Conservation (phyloP, 192 early-diverging fungal species). For the Linnemannia elongata region DNA sequence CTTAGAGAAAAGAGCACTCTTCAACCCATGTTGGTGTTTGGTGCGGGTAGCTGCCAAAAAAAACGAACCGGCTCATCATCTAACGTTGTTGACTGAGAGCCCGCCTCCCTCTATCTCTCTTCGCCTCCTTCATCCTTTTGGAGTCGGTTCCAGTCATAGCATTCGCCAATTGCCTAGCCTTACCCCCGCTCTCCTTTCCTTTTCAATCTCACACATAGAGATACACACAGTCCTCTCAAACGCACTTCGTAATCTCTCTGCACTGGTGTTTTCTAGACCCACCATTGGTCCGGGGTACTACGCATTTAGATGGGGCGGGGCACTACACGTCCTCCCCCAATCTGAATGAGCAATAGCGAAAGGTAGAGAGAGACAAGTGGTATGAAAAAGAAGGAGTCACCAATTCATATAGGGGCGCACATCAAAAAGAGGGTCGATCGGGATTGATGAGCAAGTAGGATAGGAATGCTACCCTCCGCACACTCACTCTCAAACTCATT, state of each 20-base stretch:
- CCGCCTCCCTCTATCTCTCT: neutral
- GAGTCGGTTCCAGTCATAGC: neutral
- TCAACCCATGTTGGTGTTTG: too few relatives aligned
- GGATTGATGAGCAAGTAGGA: neutral
- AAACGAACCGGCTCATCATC: neutral
- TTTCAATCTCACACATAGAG: too few relatives aligned
- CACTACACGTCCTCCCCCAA: neutral
- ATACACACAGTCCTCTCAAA: neutral
- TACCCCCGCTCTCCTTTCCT: neutral
- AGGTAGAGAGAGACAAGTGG: neutral
- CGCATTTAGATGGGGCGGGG: slow-evolving; percentile 3
- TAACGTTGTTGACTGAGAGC: neutral
- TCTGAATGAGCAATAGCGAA: neutral
- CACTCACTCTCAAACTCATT: neutral
- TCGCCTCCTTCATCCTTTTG: neutral
- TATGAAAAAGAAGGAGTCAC: neutral
- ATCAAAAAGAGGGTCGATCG: slow-evolving; percentile 4
- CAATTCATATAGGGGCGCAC: neutral
- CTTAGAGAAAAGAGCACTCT: neutral
- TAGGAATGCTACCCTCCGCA: neutral
- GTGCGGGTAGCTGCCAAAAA: neutral
- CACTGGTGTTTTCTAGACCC: neutral
- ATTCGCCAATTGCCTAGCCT: neutral
- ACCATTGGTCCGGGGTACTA: neutral
- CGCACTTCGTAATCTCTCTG: neutral